Conservation (phyloP, 768 basidiomycete genomes). For the Leccinum pellstonianum region DNA sequence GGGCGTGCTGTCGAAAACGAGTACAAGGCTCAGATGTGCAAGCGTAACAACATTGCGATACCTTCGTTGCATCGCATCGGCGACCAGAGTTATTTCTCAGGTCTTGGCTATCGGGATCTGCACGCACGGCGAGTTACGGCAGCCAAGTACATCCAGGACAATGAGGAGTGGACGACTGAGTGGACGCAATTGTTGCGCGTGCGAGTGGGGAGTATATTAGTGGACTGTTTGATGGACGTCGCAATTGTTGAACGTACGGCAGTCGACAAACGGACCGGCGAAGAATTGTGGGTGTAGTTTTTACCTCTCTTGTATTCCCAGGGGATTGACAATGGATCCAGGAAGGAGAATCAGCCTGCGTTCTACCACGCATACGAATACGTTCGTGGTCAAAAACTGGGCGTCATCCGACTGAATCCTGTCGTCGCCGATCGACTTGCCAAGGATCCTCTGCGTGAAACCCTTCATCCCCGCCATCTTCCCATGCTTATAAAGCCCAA, state of each 20-base stretch:
- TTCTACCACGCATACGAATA: conserved; percentile 94
- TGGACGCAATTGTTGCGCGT: conserved; percentile 82
- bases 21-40: conserved; percentile 82
- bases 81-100: conserved; percentile 51
- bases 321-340: conserved; percentile 27
- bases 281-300: conserved; percentile 50
- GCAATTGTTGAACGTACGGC: conserved; percentile 70
- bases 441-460: conserved; percentile 64
- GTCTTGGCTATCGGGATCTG: conserved; percentile 58
- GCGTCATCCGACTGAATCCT: conserved; percentile 84
- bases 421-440: conserved; percentile 75
- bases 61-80: conserved; percentile 34
- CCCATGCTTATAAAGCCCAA: conserved; percentile 94
- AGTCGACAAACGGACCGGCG: conserved; percentile 55
- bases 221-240: conserved; percentile 81
- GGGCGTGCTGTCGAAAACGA: conserved; percentile 88
- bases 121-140: conserved; percentile 65
- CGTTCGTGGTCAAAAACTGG: conserved; percentile 89
- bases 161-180: conserved; percentile 70
- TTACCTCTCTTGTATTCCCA: background rate
- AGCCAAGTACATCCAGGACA: conserved; percentile 60
- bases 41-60: conserved; percentile 55
- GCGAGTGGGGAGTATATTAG: conserved; percentile 69
- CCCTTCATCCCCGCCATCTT: conserved; percentile 88
- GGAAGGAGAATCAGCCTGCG: conserved; percentile 80